These are phyloP conservation scores for Hypoxylon cercidicola DNA, from an alignment of 495 filamentous ascomycete species.

Conservation along the genomic window DNA sequence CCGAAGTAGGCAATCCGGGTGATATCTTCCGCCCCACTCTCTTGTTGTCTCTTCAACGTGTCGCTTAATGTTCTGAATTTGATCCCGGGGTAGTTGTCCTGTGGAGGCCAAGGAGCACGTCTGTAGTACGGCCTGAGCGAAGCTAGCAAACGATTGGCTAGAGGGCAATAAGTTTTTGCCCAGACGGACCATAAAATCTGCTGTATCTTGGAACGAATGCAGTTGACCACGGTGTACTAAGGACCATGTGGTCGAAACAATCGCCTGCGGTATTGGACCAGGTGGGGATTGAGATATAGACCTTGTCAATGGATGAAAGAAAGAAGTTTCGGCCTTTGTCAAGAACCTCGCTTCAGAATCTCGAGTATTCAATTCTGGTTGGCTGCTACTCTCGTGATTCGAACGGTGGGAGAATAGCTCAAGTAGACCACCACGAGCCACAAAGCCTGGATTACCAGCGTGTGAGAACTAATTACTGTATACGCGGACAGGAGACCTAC, in stretches of 20 bases:
- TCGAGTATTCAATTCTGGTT: slow-evolving; percentile 9
- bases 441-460: slow-evolving; percentile 14
- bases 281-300: not conserved
- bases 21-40: slow-evolving; percentile 8
- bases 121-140: slow-evolving; percentile 15
- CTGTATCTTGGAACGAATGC: slow-evolving; percentile 7
- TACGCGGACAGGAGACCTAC: slow-evolving; percentile 1
- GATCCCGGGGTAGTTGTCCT: not conserved
- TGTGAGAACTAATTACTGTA: slow-evolving; percentile 3
- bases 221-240: slow-evolving; percentile 11
- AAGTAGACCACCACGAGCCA: slow-evolving; percentile 8
- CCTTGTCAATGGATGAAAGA: slow-evolving; percentile 14
- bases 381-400: not conserved
- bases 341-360: slow-evolving; percentile 8
- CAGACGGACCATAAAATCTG: slow-evolving; percentile 20
- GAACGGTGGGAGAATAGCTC: slow-evolving; percentile 16
- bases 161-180: slow-evolving; percentile 24
- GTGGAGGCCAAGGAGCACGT: not conserved
- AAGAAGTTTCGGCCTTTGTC: not conserved
- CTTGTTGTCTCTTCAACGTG: slow-evolving; percentile 9
- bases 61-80: not conserved
- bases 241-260: slow-evolving; percentile 25
- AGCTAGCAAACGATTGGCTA: not conserved
- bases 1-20: slow-evolving; percentile 15
- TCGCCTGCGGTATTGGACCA: slow-evolving; percentile 19